phyloP scores from a whole-genome alignment of 2,329 filamentous ascomycete genomes.

The Sclerotinia sclerotiorum region DNA sequence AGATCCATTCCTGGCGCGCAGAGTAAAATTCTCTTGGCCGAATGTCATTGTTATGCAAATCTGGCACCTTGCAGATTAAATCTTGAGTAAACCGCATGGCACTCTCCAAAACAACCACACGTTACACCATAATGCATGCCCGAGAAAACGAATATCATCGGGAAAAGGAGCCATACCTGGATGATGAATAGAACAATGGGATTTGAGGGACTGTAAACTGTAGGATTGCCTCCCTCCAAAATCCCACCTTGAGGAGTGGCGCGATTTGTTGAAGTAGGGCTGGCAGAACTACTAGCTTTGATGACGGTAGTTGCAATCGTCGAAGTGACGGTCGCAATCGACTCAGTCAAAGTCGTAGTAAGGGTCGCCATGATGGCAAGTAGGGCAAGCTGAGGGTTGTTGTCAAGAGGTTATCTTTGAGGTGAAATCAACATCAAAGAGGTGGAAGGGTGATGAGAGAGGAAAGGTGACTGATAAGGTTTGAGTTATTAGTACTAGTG shows the following conservation, averaged over 20 bases:
- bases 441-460: background rate
- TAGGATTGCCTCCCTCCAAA: slow-evolving; percentile 62
- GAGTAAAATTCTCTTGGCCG: background rate
- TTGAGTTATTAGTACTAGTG: background rate
- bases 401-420: background rate
- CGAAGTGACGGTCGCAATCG: slow-evolving; percentile 7
- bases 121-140: background rate
- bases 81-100: background rate
- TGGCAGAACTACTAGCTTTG: slow-evolving; percentile 27
- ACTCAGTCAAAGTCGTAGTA: slow-evolving; percentile 3
- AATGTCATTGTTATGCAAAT: background rate
- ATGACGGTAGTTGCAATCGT: slow-evolving; percentile 13
- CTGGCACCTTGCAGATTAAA: background rate
- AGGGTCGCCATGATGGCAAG: slow-evolving; percentile 13
- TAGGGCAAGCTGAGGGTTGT: background rate
- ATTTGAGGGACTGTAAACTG: slow-evolving; percentile 60
- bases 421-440: background rate
- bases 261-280: slow-evolving; percentile 27
- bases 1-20: background rate
- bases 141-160: background rate
- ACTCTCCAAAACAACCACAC: background rate
- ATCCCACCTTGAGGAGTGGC: slow-evolving; percentile 57
- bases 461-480: background rate
- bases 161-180: slow-evolving; percentile 50
- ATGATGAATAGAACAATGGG: slow-evolving; percentile 70